Evolutionary conservation across 2,329 filamentous ascomycete genomes (phyloP).

Genomic region (Penicillium sp.): DNA sequence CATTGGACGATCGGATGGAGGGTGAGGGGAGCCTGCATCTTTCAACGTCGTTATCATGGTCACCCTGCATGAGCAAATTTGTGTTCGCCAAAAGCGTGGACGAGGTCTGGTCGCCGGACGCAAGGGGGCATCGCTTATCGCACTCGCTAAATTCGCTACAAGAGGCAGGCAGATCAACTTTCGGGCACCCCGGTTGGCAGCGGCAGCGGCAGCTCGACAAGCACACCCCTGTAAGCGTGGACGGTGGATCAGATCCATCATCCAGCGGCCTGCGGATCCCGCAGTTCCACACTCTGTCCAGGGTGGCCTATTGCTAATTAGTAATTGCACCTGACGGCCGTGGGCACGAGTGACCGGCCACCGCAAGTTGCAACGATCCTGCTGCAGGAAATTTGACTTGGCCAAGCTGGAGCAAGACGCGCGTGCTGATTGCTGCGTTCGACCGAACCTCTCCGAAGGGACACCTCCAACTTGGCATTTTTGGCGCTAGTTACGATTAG

Average conservation of each 20-base stretch:
- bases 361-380: not conserved
- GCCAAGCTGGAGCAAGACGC: not conserved
- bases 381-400: not conserved
- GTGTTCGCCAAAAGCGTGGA: conserved; percentile 19
- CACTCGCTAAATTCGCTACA: not conserved
- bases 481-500: conserved; percentile 6
- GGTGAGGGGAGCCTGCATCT: not conserved
- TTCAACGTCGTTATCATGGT: conserved; percentile 13
- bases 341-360: not conserved
- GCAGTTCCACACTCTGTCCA: not conserved
- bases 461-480: conserved; percentile 7
- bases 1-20: not conserved
- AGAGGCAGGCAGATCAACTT: conserved; percentile 6
- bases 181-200: conserved; percentile 17
- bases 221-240: not conserved
- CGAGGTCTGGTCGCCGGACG: conserved; percentile 8
- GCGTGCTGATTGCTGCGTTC: not conserved
- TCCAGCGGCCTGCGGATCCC: not conserved
- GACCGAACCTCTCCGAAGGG: conserved; percentile 14
- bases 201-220: not conserved
- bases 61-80: conserved; percentile 18
- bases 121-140: conserved; percentile 11
- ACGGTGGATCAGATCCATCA: not conserved
- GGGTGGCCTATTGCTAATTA: not conserved
- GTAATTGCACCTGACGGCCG: not conserved